These are phyloP conservation scores for Monocercomonoides exilis DNA, from an alignment of 78 protist species.

Conservation along the genomic window DNA sequence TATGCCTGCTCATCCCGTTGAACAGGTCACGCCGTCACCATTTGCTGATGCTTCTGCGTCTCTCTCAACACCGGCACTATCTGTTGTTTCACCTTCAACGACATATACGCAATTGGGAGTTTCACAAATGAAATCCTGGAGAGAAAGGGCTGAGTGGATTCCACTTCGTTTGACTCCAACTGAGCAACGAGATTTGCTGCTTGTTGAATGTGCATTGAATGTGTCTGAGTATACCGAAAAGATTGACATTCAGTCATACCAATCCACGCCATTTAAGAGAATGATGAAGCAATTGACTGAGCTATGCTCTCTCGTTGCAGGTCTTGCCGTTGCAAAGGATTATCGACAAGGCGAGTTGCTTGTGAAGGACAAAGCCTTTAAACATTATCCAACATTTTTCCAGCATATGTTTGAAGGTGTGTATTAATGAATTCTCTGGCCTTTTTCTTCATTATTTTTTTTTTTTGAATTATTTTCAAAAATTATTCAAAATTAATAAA, in stretches of 20 bases:
- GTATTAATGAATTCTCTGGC: background rate
- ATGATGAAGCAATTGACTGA: background rate
- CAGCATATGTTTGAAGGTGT: background rate
- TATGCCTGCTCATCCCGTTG: no score
- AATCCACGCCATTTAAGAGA: background rate
- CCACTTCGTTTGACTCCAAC: conserved; percentile 44
- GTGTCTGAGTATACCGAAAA: conserved; percentile 75
- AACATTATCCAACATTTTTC: background rate
- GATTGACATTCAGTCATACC: background rate
- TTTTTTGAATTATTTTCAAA: background rate
- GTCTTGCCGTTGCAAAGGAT: background rate
- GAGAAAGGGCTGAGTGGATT: conserved; percentile 33
- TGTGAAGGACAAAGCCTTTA: background rate
- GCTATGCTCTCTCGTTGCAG: background rate
- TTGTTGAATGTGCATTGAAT: conserved; percentile 64
- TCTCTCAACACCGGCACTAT: background rate
- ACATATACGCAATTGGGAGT: background rate
- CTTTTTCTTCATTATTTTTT: background rate
- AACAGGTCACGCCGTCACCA: background rate
- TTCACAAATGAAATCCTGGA: background rate
- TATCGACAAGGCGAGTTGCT: background rate
- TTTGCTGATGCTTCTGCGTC: background rate
- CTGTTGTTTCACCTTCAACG: background rate
- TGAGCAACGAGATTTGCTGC: conserved; percentile 56
- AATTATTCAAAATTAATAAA: background rate